Evolutionary conservation across 345 rosid species (phyloP).

Genomic region (Pelargonium nanum): DNA sequence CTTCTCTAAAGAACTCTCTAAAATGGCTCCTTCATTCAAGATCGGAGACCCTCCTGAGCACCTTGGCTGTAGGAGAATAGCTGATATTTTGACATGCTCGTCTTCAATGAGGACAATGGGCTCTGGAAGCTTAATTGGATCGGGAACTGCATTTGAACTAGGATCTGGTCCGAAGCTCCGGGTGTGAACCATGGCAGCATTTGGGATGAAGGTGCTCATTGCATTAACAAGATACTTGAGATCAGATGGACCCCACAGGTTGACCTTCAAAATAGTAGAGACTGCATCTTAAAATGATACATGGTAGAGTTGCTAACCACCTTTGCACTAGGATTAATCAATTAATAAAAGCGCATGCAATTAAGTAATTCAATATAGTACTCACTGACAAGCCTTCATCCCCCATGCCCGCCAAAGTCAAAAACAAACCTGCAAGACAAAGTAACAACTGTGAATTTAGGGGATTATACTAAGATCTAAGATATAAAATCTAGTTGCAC

Average conservation of each 20-base stretch:
- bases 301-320: not conserved
- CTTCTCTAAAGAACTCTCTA: not conserved
- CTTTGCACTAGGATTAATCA: not conserved
- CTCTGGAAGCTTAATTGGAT: slow-evolving; percentile 23
- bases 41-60: no score
- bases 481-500: no score
- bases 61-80: slow-evolving; percentile 43
- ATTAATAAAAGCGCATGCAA: not conserved
- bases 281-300: slow-evolving; percentile 6
- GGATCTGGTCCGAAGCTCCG: slow-evolving; percentile 54
- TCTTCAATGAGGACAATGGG: slow-evolving; percentile 58
- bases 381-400: slow-evolving; percentile 92
- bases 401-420: slow-evolving; percentile 88
- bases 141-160: slow-evolving; percentile 27
- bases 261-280: slow-evolving; percentile 44
- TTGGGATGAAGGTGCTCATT: slow-evolving; percentile 87
- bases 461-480: not conserved
- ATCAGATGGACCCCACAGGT: slow-evolving; percentile 97
- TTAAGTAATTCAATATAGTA: slow-evolving; percentile 12
- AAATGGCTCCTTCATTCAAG: not conserved
- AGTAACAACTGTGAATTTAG: slow-evolving; percentile 2
- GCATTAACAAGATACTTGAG: slow-evolving; percentile 77
- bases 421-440: slow-evolving; percentile 49
- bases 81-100: slow-evolving; percentile 82
- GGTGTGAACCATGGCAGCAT: slow-evolving; percentile 94